Conservation (phyloP, 176 grass and related monocot genomes). For the Carex pumila region DNA sequence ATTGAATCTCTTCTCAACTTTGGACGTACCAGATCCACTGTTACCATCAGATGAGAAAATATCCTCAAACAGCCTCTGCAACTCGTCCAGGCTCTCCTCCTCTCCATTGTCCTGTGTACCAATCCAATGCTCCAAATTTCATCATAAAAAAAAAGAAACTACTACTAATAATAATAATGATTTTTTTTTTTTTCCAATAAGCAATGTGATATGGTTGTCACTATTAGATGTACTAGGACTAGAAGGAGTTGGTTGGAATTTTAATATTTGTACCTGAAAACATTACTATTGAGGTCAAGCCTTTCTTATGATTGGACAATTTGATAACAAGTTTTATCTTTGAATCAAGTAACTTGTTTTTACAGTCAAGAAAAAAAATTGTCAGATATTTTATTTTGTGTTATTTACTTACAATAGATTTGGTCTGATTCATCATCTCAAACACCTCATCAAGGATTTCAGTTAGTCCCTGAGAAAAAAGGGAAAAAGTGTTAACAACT, state of each 20-base stretch:
- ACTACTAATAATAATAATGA: too few species aligned
- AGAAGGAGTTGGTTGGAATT: too few species aligned
- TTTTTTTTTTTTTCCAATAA: too few species aligned
- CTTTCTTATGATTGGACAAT: neutral
- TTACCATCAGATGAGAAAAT: conserved; percentile 54
- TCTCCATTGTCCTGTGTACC: neutral
- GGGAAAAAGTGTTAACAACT: neutral
- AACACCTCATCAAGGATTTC: conserved; percentile 73
- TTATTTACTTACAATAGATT: conserved; percentile 37
- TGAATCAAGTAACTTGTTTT: neutral
- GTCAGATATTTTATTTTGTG: neutral
- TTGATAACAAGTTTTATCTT: neutral
- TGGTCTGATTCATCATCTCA: conserved; percentile 71
- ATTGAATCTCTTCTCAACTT: neutral
- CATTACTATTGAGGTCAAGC: neutral
- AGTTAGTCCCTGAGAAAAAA: conserved; percentile 46
- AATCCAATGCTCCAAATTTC: neutral
- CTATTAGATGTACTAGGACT: too few species aligned
- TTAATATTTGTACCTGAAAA: neutral
- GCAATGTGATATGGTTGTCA: too few species aligned
- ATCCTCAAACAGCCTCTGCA: conserved; percentile 72
- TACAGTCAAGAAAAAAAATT: neutral
- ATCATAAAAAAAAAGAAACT: neutral
- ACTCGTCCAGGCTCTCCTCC: conserved; percentile 64
- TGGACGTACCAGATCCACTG: neutral